Base-by-base conservation (phyloP, 768 basidiomycete species). In the Trametes punicea region DNA sequence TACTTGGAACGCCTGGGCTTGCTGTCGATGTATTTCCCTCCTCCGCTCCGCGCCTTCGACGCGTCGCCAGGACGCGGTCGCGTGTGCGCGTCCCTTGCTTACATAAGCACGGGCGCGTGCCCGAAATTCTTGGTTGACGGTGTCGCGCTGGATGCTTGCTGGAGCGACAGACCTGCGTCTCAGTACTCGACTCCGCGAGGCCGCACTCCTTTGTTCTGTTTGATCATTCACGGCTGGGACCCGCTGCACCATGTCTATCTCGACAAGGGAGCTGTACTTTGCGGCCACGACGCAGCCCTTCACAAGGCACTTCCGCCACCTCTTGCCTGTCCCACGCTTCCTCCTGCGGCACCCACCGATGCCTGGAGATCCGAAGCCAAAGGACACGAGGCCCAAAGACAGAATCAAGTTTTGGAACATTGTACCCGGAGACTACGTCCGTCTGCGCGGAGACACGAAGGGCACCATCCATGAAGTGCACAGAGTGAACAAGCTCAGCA, bases 341-440 rank as follows among this genome's bases (percentile, higher is more conserved):
- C 82, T 78, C 77, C 47, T 70, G 50, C 51, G 52, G 16, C 52
- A 52, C 1, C 57, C 57, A 18, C 46, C 50, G 21, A 7, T 55
- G 41, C 46, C 47, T 26, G 57, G 57, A 4, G 75, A 78, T 64
- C 74, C 77, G 47, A 66, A 65, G 58, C 72, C 74, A 13, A 88
- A 87, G 67, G 79, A 80, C 36, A 83, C 81, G 41, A 76, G 79
- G 11, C 78, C 81, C 10, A 76, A 77, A 55, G 85, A 90, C 64
- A 78, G 91, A 44, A 87, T 93, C 49, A 87, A 90, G 68, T 82
- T 81, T 66, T 93, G 91, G 91, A 93, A 93, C 66, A 80, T 93
- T 57, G 85, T 90, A 30, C 89, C 92, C 5, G 91, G 91, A 6
- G 91, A 93, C 73, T 81, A 79, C 51, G 82, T 93, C 65, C 81